Percentiles rank a stretch among this genome's conserved stretches.
These are phyloP conservation scores for Penicillium angulare DNA, from an alignment of 495 filamentous ascomycete genomes.

Conservation along the genomic window DNA sequence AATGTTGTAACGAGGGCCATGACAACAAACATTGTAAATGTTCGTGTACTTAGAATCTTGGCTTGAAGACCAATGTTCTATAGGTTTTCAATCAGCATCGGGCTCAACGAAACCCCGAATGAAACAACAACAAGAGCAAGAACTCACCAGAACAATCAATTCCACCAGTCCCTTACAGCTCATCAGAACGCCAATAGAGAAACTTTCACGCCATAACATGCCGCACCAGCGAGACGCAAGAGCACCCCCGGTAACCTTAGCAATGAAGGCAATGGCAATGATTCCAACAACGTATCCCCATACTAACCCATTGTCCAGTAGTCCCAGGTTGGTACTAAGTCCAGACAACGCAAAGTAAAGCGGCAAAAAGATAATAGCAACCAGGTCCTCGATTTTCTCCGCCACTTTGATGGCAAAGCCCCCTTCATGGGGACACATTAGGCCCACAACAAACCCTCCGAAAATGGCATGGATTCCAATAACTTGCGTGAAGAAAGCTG, in stretches of 20 bases:
- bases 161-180: conserved; percentile 97
- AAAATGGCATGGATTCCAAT: conserved; percentile 94
- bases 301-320: conserved; percentile 76
- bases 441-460: conserved; percentile 80
- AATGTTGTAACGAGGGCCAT: conserved; percentile 96
- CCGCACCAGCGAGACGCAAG: conserved; percentile 74
- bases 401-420: conserved; percentile 94
- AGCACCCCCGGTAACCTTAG: conserved; percentile 84
- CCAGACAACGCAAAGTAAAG: conserved; percentile 96
- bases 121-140: background rate
- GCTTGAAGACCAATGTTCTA: conserved; percentile 95
- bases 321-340: conserved; percentile 81
- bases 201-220: conserved; percentile 88
- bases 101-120: background rate
- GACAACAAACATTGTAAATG: conserved; percentile 98
- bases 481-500: conserved; percentile 92
- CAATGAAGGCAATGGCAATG: conserved; percentile 76
- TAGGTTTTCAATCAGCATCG: background rate
- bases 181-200: conserved; percentile 91
- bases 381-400: conserved; percentile 94
- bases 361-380: conserved; percentile 84
- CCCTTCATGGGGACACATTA: conserved; percentile 92
- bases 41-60: conserved; percentile 77
- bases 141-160: conserved; percentile 84
- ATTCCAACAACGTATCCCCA: conserved; percentile 94